phyloP scores from a whole-genome alignment of 2,329 filamentous ascomycete species.

The Trichoderma sp. region DNA sequence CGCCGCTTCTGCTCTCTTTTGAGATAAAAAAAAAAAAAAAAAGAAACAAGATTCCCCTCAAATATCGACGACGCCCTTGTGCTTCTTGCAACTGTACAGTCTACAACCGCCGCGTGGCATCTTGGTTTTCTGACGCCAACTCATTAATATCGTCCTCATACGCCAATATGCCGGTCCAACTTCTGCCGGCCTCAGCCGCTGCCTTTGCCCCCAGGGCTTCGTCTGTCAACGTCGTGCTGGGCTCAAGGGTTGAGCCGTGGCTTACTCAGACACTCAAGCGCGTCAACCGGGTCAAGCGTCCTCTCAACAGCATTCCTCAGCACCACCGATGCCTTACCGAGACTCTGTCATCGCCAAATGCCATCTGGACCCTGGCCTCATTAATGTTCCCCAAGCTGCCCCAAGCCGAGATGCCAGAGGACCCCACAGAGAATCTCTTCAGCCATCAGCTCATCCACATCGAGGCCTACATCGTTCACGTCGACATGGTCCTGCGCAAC shows the following conservation, averaged over 20 bases:
- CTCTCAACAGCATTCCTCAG: slow-evolving; percentile 93
- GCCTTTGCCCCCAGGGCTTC: slow-evolving; percentile 90
- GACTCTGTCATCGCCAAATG: slow-evolving; percentile 83
- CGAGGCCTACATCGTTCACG: slow-evolving; percentile 97
- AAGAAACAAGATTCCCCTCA: background rate
- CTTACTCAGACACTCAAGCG: slow-evolving; percentile 95
- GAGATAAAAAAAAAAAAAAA: slow-evolving; percentile 10
- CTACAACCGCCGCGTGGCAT: slow-evolving; percentile 1
- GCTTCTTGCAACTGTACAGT: background rate
- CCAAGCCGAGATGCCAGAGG: slow-evolving; percentile 78
- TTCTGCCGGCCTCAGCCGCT: slow-evolving; percentile 91
- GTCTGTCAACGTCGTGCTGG: slow-evolving; percentile 91
- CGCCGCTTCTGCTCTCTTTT: background rate
- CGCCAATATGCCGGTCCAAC: slow-evolving; percentile 76
- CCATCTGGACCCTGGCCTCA: slow-evolving; percentile 92
- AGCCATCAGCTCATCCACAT: slow-evolving; percentile 93
- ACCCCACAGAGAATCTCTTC: slow-evolving; percentile 83
- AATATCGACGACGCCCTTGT: background rate
- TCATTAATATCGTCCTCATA: background rate
- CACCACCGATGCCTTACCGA: slow-evolving; percentile 95
- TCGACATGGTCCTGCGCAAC: slow-evolving; percentile 97
- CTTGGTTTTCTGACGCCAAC: background rate
- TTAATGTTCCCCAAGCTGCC: slow-evolving; percentile 90
- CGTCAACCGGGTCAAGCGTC: slow-evolving; percentile 94
- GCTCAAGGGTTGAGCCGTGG: slow-evolving; percentile 92